Conservation (phyloP, 345 rosid genomes). For the Theobroma cacao region DNA sequence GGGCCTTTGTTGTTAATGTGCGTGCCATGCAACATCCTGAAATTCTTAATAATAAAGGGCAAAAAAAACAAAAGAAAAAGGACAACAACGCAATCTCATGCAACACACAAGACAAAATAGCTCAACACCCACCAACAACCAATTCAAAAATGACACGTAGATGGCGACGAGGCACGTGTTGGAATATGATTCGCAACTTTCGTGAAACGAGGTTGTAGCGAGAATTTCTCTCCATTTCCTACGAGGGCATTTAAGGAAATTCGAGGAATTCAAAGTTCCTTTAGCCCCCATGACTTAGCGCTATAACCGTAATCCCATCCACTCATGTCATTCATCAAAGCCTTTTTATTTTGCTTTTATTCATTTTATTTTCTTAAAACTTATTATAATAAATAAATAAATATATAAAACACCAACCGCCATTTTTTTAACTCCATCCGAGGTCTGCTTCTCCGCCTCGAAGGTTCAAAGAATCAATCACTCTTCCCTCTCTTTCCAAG, state of each 20-base stretch:
- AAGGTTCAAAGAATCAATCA: background rate
- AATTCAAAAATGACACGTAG: background rate
- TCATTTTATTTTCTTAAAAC: background rate
- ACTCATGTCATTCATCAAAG: conserved; percentile 37
- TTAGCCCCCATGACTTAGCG: conserved; percentile 8
- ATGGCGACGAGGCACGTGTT: background rate
- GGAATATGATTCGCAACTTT: background rate
- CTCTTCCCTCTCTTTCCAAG: background rate
- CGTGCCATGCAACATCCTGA: background rate
- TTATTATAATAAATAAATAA: background rate
- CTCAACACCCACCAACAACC: background rate
- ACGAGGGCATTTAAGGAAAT: conserved; percentile 17
- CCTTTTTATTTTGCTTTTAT: background rate
- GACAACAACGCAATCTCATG: background rate
- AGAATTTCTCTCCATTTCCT: too few species aligned
- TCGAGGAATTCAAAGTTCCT: conserved; percentile 1
- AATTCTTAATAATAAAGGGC: too few species aligned
- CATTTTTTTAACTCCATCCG: conserved; percentile 33
- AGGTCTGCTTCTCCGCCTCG: background rate
- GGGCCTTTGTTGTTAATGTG: conserved; percentile 1
- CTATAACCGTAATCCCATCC: conserved; percentile 30
- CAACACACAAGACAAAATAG: background rate
- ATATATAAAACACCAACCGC: conserved; percentile 25
- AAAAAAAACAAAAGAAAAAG: too few species aligned
- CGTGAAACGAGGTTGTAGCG: too few species aligned